Conservation (phyloP, 1,284 basidiomycete species). For the Irpex sp. region DNA sequence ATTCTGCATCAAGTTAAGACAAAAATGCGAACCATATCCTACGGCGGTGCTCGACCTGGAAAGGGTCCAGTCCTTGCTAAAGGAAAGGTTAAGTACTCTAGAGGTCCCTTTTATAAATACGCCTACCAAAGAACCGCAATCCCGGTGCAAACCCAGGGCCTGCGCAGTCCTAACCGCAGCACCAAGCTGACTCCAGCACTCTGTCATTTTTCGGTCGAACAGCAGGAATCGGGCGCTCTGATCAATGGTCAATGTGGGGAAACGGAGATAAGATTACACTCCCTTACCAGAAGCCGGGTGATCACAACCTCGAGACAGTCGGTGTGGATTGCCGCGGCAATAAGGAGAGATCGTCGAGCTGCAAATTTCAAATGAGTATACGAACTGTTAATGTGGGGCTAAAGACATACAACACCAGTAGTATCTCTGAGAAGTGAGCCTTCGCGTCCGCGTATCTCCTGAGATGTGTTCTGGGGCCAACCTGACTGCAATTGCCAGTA, state of each 20-base stretch:
- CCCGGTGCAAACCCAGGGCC: constrained; percentile 88
- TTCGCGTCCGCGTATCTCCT: constrained; percentile 68
- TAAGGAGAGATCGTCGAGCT: constrained; percentile 85
- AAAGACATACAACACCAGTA: constrained; percentile 85
- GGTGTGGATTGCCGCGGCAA: constrained; percentile 86
- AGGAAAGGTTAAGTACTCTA: not conserved
- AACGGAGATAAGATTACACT: constrained; percentile 8
- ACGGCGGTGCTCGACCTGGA: constrained; percentile 84
- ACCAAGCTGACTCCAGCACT: constrained; percentile 94
- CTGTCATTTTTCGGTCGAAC: constrained; percentile 82
- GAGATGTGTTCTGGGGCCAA: constrained; percentile 81
- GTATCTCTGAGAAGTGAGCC: constrained; percentile 79
- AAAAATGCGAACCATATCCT: constrained; percentile 67
- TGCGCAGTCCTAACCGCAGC: constrained; percentile 92
- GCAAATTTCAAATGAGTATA: constrained; percentile 15
- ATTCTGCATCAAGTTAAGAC: not conserved
- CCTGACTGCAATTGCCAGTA: constrained; percentile 86
- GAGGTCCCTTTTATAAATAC: not conserved
- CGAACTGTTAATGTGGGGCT: no score
- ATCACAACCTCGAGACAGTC: constrained; percentile 89
- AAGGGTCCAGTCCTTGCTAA: constrained; percentile 65
- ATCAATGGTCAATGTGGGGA: constrained; percentile 8
- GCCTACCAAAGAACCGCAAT: constrained; percentile 79
- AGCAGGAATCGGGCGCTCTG: constrained; percentile 90
- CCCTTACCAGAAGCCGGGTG: constrained; percentile 72